Evolutionary conservation across 345 rosid species (phyloP), one percentile per base, ranked within the genome.

Genomic region (Excoecaria cochinchinensis): DNA sequence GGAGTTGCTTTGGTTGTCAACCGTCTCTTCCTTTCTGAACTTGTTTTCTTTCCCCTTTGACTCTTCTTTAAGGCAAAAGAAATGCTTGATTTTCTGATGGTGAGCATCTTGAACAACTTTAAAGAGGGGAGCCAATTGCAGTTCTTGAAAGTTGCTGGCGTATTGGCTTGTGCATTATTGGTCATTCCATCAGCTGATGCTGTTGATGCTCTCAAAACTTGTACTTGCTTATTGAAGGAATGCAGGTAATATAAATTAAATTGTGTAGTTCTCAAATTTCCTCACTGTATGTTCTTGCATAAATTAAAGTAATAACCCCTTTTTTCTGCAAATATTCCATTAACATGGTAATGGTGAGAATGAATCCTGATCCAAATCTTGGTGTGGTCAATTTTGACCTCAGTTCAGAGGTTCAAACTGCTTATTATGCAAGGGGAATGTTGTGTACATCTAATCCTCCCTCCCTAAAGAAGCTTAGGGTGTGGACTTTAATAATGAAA

Each of bases 201-300:
- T 14, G 92, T 85, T 74, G 99, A 95, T 81, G 93, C 99, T 21
- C 94, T 95, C 77, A 95, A 92, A 82, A 95, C 99, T 46, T 95
- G 99, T 73, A 62, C 94, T 58, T 95, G 99, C 87, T 88, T 95
- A 73, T 73, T 95, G 71, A 90, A 87, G 83, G 94, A 87, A 48
- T 95, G 97, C 97, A 91, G 99, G 99, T 95, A 86, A 71, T 75
- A 52, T 8, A 31, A 31, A 21, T 73, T 31, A 40, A 7, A 40
- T 40, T 10, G 14, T 65, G 15, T 42, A 21, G 40, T 39, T 39
- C 1, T 63, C 24, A 17, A 39, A 39, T 65, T 42, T 65, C 25
- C 31, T 39, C 16, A 14, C 46, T 63, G 21, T 63, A 1, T 53
- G 8, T 53, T 53, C n/a, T 53, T 53, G 10, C 5, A 44, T 0